These are phyloP conservation scores for Nicotiana noctiflora DNA, from an alignment of 257 asterid species.

Conservation along the genomic window DNA sequence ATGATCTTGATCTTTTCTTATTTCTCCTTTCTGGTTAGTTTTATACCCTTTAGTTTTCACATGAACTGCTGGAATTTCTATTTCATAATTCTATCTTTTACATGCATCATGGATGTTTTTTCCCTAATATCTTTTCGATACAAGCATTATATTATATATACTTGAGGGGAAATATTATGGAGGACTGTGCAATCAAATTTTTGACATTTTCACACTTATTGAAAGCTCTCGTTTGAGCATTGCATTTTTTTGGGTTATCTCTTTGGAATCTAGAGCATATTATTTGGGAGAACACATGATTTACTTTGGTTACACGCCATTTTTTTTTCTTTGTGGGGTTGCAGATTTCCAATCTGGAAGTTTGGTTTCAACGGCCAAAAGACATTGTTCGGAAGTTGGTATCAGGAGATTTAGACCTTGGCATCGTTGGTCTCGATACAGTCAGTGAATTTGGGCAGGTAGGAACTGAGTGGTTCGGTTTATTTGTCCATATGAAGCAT, in stretches of 20 bases:
- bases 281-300: background rate
- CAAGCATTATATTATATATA: background rate
- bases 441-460: conserved; percentile 84
- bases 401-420: conserved; percentile 96
- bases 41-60: background rate
- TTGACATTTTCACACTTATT: background rate
- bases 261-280: background rate
- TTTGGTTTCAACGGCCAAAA: conserved; percentile 98
- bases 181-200: background rate
- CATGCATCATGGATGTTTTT: background rate
- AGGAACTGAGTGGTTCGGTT: background rate
- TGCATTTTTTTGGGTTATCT: background rate
- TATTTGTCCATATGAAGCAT: background rate
- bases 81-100: background rate
- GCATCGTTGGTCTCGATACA: conserved; percentile 93
- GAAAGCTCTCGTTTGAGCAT: background rate
- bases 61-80: background rate
- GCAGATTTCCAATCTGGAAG: conserved; percentile 80
- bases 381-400: conserved; percentile 86
- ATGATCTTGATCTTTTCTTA: background rate
- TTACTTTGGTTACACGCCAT: background rate
- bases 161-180: background rate
- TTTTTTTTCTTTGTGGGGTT: background rate
- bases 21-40: background rate
- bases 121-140: background rate